Base-by-base conservation (phyloP, 495 filamentous ascomycete genomes). In the Tuber aestivum region DNA sequence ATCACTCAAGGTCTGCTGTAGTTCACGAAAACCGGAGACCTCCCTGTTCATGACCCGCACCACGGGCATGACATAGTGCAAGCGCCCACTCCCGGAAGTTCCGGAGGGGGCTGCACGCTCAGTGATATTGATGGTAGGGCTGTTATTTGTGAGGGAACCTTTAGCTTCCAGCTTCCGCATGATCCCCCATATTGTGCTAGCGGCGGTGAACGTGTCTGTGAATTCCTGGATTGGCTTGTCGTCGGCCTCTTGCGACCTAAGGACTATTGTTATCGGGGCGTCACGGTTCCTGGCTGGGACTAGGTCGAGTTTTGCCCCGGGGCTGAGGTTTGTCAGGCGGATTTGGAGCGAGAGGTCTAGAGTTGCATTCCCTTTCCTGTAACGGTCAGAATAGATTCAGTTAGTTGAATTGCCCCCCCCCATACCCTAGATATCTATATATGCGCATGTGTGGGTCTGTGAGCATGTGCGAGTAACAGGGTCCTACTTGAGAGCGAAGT, bases 251-350 rank as follows among this genome's bases (percentile, higher is more conserved):
- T 92, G 91, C 20, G 97, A 86, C 81, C 97, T 93, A 32, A 99
- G 86, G 8, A 92, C 94, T 37, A 98, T 91, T 37, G 91, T 92
- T 72, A 99, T 90, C 42, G 92, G 90, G 18, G 93, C 90, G 3
- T 94, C 91, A 0, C 93, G 42, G 8, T 69, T 44, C 12, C 72
- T 73, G 70, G 80, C 70, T 35, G 65, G 70, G n/a, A 97, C 91
- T 70, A 98, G 91, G 79, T 99, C 94, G 35, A 99, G 88, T 79
- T 96, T 97, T 40, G 95, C 94, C 41, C 95, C 95, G 23, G 93
- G 88, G 9, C 87, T 86, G 18, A 99, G 90, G 73, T 94, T 94
- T 1, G 94, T 92, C 44, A 95, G 91, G n/a, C 95, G 91, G 83
- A 93, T 92, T 45, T 91, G 90, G 27, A 91, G 88, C 20, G 94